These are phyloP conservation scores for Colletotrichum lentis DNA, from an alignment of 2,329 filamentous ascomycete genomes.

Conservation along the genomic window DNA sequence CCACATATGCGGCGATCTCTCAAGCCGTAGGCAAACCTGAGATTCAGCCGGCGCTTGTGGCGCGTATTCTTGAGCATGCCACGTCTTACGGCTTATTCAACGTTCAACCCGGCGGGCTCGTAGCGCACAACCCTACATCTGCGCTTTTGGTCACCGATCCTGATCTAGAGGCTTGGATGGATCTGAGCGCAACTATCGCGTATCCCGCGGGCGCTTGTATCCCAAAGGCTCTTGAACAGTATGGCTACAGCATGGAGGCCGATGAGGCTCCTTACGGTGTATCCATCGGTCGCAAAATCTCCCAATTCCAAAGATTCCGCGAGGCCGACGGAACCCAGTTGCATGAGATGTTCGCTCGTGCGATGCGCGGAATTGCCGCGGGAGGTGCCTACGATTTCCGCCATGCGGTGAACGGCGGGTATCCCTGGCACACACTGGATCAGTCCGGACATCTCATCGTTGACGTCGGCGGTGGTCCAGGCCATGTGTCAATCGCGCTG, in stretches of 20 bases:
- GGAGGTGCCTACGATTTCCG: constrained; percentile 9
- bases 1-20: neutral
- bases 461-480: constrained; percentile 49
- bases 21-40: neutral
- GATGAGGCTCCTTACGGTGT: constrained; percentile 20
- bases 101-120: neutral
- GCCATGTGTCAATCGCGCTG: constrained; percentile 45
- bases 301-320: constrained; percentile 13
- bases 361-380: constrained; percentile 19
- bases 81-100: constrained; percentile 10
- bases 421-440: constrained; percentile 17
- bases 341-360: constrained; percentile 23
- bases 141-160: constrained; percentile 1
- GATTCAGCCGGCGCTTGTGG: constrained; percentile 3
- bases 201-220: constrained; percentile 14
- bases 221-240: neutral
- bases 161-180: constrained; percentile 23
- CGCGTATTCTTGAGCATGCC: constrained; percentile 6
- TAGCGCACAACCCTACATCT: constrained; percentile 13
- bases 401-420: constrained; percentile 11
- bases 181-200: constrained; percentile 7
- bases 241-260: constrained; percentile 23
- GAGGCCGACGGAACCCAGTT: constrained; percentile 2
- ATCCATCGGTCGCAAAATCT: constrained; percentile 6
- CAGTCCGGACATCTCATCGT: constrained; percentile 43